Evolutionary conservation across 495 filamentous ascomycete species (phyloP), one percentile per base, ranked within the genome.

Genomic region (Xylaria venustula): DNA sequence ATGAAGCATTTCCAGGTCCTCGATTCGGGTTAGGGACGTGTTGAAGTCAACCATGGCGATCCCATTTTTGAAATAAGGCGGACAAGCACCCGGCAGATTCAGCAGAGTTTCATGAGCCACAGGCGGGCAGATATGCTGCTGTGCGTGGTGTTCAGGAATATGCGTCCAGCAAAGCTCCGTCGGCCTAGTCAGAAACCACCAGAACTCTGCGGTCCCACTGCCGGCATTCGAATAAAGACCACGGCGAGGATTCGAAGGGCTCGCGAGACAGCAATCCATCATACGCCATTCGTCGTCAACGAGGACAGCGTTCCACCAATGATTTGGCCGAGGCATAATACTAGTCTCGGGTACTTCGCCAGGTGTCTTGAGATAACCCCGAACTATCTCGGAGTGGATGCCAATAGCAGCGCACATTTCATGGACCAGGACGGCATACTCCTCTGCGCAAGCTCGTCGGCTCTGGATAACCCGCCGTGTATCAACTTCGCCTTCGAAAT

Each of bases 291-390:
- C 91, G 15, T 90, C 88, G 67, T 99, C 95, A 11, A 96, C 87
- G 37, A 96, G 75, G 2, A 99, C 92, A 1, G 91, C 88, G 67
- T 99, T 99, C 94, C 94, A 99, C 89, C 91, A 97, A 79, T 99
- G 94, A 65, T 99, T 99, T 7, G 93, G 84, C 36, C 88, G 85
- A 30, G 86, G 87, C 56, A 89, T 85, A 14, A 88, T 83, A 48
- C 87, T 88, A 23, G 90, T 74, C 34, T 97, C 93, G 15, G 91
- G 80, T 2, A 85, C 73, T 64, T 97, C 93, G 1, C 93, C 94
- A 0, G 95, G 95, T 9, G 84, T 76, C 70, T 98, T 99, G 30
- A 99, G 86, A 67, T 90, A 97, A 7, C 94, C 94, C 56, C 86
- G 82, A 44, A 98, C 85, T 7, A 91, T 79, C 60, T 97, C 92